These are phyloP conservation scores for Populus nigra DNA, from an alignment of 345 rosid species.

Conservation along the genomic window DNA sequence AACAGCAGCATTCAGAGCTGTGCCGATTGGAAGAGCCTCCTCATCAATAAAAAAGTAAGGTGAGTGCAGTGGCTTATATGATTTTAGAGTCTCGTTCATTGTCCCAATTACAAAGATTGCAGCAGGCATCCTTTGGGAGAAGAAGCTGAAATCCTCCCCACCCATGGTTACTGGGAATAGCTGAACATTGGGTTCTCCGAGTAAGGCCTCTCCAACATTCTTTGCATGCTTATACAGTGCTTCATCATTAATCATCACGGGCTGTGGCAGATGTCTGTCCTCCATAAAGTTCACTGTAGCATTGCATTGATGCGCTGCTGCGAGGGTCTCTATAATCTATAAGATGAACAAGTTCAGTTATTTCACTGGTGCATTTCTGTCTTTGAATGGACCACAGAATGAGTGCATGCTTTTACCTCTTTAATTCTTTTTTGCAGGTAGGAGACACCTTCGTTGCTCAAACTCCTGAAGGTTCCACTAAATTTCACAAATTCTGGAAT, in stretches of 20 bases:
- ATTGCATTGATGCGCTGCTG: slow-evolving; percentile 50
- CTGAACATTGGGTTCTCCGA: slow-evolving; percentile 52
- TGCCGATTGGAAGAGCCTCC: slow-evolving; percentile 60
- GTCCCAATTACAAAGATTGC: slow-evolving; percentile 50
- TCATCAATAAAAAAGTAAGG: slow-evolving; percentile 61
- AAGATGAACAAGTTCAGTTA: not conserved
- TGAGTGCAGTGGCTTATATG: slow-evolving; percentile 50
- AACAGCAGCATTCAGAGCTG: slow-evolving; percentile 59
- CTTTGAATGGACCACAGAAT: not conserved
- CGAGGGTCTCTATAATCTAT: slow-evolving; percentile 63
- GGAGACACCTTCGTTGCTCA: slow-evolving; percentile 48
- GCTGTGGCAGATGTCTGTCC: slow-evolving; percentile 43
- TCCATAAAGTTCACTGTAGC: slow-evolving; percentile 52
- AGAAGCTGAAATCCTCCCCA: slow-evolving; percentile 67
- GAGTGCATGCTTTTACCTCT: slow-evolving; percentile 30
- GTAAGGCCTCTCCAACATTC: slow-evolving; percentile 44
- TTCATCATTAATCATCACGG: slow-evolving; percentile 54
- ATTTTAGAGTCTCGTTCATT: slow-evolving; percentile 46
- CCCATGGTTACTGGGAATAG: slow-evolving; percentile 58
- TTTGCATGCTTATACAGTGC: slow-evolving; percentile 49
- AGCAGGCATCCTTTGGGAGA: slow-evolving; percentile 49
- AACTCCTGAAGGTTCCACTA: slow-evolving; percentile 60
- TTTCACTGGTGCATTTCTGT: no score
- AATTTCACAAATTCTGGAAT: slow-evolving; percentile 52
- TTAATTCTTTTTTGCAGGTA: slow-evolving; percentile 47